phyloP scores from a whole-genome alignment of 2,329 filamentous ascomycete genomes.

The Talaromyces sp. region DNA sequence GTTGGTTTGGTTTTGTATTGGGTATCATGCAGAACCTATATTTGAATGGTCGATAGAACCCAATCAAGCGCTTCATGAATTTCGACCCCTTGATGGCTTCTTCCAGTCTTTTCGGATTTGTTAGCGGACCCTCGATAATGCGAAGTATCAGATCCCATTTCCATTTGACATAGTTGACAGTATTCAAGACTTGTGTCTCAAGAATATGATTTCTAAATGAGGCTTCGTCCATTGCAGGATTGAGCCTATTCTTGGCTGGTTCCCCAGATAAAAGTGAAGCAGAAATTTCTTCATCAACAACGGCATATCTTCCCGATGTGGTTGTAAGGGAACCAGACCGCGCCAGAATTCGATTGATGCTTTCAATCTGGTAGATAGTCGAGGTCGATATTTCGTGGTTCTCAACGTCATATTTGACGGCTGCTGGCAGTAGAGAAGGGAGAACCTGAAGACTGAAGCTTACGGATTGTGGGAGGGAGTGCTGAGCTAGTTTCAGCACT shows the following conservation, averaged over 20 bases:
- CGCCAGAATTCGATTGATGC: constrained; percentile 88
- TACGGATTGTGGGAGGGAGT: constrained; percentile 75
- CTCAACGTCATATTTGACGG: constrained; percentile 67
- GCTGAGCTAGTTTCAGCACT: constrained; percentile 82
- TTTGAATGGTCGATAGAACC: constrained; percentile 96
- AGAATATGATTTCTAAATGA: constrained; percentile 60
- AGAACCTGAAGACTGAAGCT: constrained; percentile 83
- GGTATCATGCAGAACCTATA: constrained; percentile 87
- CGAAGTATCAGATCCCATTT: constrained; percentile 92
- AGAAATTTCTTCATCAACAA: constrained; percentile 46
- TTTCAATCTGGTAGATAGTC: constrained; percentile 97
- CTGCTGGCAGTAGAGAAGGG: constrained; percentile 76
- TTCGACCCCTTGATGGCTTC: constrained; percentile 94
- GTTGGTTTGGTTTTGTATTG: constrained; percentile 88
- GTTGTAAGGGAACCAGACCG: constrained; percentile 60
- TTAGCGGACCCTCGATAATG: constrained; percentile 87
- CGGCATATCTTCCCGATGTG: constrained; percentile 40
- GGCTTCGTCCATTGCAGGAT: constrained; percentile 61
- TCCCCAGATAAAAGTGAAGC: constrained; percentile 39
- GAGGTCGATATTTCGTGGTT: constrained; percentile 77
- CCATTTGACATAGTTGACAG: constrained; percentile 92
- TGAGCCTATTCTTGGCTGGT: constrained; percentile 54
- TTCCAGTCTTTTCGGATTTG: constrained; percentile 85
- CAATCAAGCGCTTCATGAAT: constrained; percentile 90
- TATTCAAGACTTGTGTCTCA: constrained; percentile 80